phyloP scores from a whole-genome alignment of 73 alveolate species.

The Tetrahymena elliotti region DNA sequence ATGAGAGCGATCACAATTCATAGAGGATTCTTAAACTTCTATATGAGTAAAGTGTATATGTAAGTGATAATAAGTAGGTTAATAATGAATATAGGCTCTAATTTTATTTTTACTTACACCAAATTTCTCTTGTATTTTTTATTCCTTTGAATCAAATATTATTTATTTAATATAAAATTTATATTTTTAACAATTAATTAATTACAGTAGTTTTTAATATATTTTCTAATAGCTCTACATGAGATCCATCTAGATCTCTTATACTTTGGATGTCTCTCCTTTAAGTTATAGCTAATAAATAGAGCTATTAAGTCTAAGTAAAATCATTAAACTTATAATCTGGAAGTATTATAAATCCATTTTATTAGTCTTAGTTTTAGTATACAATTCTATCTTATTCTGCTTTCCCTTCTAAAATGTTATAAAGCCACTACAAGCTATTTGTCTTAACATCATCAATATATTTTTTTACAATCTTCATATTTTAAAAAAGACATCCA shows the following conservation, averaged over 20 bases:
- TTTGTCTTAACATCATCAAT: neutral
- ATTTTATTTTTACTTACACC: neutral
- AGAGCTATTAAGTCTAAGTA: neutral
- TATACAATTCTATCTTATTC: neutral
- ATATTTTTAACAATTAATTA: no score
- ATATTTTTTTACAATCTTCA: neutral
- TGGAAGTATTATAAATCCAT: neutral
- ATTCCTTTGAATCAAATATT: neutral
- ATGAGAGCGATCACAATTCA: neutral
- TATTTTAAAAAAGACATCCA: neutral
- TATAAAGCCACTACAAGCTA: neutral
- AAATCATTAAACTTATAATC: neutral
- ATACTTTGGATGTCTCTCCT: neutral
- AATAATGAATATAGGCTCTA: neutral
- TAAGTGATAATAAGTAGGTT: neutral
- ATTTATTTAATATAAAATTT: no score
- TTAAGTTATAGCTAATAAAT: neutral
- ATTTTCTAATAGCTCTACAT: neutral
- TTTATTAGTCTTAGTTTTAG: neutral
- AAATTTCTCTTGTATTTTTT: neutral
- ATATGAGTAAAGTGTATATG: neutral
- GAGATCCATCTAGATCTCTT: neutral
- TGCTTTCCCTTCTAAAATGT: neutral
- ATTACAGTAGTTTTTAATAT: neutral
- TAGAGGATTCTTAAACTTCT: neutral